Conservation (phyloP, 768 basidiomycete genomes). For the Lactarius psammicola region DNA sequence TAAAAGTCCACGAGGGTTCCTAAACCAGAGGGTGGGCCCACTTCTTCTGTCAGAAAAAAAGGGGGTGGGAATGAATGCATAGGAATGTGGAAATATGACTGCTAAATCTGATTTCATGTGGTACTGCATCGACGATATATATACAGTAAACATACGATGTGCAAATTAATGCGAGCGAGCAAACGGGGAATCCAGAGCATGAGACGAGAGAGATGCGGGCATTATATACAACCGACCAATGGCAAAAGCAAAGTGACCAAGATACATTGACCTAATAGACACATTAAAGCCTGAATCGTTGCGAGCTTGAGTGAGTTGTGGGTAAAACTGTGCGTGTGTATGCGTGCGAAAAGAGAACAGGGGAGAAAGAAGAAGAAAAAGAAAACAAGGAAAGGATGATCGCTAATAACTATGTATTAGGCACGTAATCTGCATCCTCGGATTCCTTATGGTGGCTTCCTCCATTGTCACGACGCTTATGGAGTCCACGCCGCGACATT, state of each 20-base stretch:
- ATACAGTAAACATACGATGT: not conserved
- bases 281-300: constrained; percentile 2
- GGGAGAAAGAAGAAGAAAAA: not conserved
- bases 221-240: constrained; percentile 24
- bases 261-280: constrained; percentile 19
- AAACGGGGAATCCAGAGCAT: constrained; percentile 1
- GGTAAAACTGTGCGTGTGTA: not conserved
- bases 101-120: constrained; percentile 12
- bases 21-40: not conserved
- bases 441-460: constrained; percentile 17
- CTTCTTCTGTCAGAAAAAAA: constrained; percentile 8
- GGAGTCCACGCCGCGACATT: constrained; percentile 29
- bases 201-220: not conserved
- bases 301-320: not conserved
- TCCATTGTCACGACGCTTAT: constrained; percentile 26
- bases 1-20: not conserved
- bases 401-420: constrained; percentile 15
- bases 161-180: not conserved
- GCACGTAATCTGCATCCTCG: constrained; percentile 24
- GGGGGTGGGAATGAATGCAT: constrained; percentile 5
- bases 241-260: constrained; percentile 2
- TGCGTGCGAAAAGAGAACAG: not conserved
- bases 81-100: constrained; percentile 3
- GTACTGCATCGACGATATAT: no score
- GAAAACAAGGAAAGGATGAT: not conserved